Evolutionary conservation across 257 asterid genomes (phyloP).

Genomic region (Salvia hispanica): DNA sequence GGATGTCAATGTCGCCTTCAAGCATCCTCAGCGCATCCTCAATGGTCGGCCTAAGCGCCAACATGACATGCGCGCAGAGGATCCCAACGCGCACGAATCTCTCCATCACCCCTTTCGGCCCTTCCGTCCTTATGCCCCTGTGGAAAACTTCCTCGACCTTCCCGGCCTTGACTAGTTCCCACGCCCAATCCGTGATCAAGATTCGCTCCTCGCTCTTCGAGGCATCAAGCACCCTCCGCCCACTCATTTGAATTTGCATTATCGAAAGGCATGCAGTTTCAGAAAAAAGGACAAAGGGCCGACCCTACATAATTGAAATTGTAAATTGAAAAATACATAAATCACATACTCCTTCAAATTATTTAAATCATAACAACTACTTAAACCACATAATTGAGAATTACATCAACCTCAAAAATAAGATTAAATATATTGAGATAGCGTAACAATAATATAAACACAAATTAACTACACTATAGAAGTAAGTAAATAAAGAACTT

Average conservation of each 20-base stretch:
- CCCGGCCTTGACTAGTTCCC: conserved; percentile 43
- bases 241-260: conserved; percentile 42
- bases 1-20: conserved; percentile 66
- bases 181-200: conserved; percentile 66
- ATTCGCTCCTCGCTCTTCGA: conserved; percentile 34
- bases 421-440: too few relatives aligned
- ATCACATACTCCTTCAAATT: too few relatives aligned
- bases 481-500: too few relatives aligned
- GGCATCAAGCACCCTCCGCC: conserved; percentile 54
- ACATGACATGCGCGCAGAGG: conserved; percentile 68
- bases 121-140: conserved; percentile 43
- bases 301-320: too few relatives aligned
- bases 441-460: too few relatives aligned
- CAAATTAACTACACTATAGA: too few relatives aligned
- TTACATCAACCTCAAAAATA: too few relatives aligned
- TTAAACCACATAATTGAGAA: too few relatives aligned
- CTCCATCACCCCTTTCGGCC: conserved; percentile 58
- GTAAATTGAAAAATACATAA: too few relatives aligned
- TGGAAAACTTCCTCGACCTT: conserved; percentile 43
- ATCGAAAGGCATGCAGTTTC: too few relatives aligned
- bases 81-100: conserved; percentile 57
- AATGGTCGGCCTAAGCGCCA: conserved; percentile 60
- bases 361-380: too few relatives aligned
- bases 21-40: conserved; percentile 69
- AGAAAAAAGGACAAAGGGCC: too few relatives aligned